phyloP scores from a whole-genome alignment of 257 asterid genomes.

The Solanum bulbocastanum region DNA sequence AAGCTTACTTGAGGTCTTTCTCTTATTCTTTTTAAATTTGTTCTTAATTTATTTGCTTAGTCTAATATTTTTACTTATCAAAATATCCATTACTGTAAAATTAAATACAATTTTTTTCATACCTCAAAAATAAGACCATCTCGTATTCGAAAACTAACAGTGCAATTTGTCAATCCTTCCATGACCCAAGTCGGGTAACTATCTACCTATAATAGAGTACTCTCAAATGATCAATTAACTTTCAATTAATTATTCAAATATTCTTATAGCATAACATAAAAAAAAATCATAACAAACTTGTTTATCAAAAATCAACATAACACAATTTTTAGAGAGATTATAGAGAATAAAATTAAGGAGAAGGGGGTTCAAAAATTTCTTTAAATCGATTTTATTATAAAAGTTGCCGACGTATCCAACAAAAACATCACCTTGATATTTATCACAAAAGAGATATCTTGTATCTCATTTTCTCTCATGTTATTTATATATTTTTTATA shows the following conservation, averaged over 20 bases:
- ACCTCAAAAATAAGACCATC: neutral
- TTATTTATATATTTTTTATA: neutral
- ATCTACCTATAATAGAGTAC: neutral
- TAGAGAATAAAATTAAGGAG: neutral
- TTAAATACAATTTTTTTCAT: neutral
- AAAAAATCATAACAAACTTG: neutral
- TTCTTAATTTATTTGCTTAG: too few species aligned
- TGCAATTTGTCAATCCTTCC: neutral
- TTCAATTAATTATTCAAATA: neutral
- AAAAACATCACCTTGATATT: too few species aligned
- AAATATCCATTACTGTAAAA: too few species aligned
- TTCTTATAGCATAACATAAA: neutral
- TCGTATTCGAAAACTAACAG: neutral
- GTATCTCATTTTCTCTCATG: neutral
- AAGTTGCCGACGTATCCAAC: neutral
- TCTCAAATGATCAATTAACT: neutral
- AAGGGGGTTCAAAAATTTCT: neutral
- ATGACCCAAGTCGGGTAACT: neutral
- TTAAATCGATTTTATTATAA: too few species aligned
- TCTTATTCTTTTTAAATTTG: neutral
- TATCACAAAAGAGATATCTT: neutral
- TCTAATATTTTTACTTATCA: too few species aligned
- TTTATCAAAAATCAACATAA: neutral
- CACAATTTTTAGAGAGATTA: neutral
- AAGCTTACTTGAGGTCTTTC: too few species aligned